These are phyloP conservation scores for Komagataella kurtzmanii DNA, from an alignment of 805 yeast species.

Conservation along the genomic window DNA sequence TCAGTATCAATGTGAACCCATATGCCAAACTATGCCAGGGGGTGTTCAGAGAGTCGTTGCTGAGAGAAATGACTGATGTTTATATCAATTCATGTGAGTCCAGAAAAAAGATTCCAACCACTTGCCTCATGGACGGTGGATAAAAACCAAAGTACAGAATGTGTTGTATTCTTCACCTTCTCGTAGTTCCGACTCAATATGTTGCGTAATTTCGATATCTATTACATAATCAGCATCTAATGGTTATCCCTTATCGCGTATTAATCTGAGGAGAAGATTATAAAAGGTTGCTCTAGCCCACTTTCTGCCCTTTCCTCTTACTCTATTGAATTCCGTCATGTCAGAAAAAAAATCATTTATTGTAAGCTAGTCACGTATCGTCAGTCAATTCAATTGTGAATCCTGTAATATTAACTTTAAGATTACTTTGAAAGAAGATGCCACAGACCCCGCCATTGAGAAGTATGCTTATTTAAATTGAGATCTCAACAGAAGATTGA, in stretches of 20 bases:
- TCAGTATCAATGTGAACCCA: neutral
- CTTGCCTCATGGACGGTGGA: neutral
- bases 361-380: slow-evolving; percentile 9
- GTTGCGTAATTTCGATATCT: neutral
- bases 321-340: slow-evolving; percentile 4
- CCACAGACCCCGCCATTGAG: slow-evolving; percentile 17
- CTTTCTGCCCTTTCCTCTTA: neutral
- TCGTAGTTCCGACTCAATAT: neutral
- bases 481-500: neutral
- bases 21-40: neutral
- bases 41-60: neutral
- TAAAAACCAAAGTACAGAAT: neutral
- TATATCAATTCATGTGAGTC: neutral
- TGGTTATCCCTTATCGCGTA: neutral
- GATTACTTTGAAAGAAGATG: slow-evolving; percentile 26
- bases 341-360: slow-evolving; percentile 17
- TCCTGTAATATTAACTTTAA: neutral
- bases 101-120: neutral
- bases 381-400: neutral
- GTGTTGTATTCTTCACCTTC: neutral
- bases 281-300: neutral
- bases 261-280: neutral
- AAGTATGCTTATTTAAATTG: slow-evolving; percentile 8
- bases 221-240: neutral
- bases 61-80: neutral